These are phyloP conservation scores for Fusarium ramigenum DNA, from an alignment of 2,329 filamentous ascomycete species.

Conservation along the genomic window DNA sequence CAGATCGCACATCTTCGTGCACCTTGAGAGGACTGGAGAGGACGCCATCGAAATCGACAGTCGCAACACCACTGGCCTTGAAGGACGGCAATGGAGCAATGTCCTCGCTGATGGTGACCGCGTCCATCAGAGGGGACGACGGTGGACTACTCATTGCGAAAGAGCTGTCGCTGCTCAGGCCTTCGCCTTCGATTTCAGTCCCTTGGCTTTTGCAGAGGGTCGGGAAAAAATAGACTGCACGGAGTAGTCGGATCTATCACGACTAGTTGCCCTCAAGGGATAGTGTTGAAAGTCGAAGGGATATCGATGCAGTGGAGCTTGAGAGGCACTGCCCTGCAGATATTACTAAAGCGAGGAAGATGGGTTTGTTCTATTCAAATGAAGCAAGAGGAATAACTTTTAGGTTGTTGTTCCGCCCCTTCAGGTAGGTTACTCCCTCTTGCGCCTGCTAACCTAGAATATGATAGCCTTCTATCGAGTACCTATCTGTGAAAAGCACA, in stretches of 20 bases:
- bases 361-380: not conserved
- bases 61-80: constrained; percentile 63
- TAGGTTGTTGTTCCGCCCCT: not conserved
- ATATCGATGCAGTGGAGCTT: constrained; percentile 3
- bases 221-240: not conserved
- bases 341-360: not conserved
- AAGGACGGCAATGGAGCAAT: constrained; percentile 68
- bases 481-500: constrained; percentile 13
- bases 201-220: not conserved
- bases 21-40: constrained; percentile 76
- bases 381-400: not conserved
- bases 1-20: constrained; percentile 85
- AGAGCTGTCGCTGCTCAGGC: not conserved
- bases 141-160: constrained; percentile 47
- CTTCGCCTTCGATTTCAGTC: not conserved
- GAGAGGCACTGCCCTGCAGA: not conserved
- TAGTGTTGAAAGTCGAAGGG: not conserved
- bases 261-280: constrained; percentile 15
- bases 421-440: not conserved
- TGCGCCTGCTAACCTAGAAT: constrained; percentile 29
- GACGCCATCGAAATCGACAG: constrained; percentile 76
- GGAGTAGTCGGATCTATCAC: constrained; percentile 8
- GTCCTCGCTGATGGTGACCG: constrained; percentile 62
- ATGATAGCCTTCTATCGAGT: constrained; percentile 17
- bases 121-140: constrained; percentile 61